phyloP scores from a whole-genome alignment of 176 grass and related monocot genomes.

The Puya raimondii region DNA sequence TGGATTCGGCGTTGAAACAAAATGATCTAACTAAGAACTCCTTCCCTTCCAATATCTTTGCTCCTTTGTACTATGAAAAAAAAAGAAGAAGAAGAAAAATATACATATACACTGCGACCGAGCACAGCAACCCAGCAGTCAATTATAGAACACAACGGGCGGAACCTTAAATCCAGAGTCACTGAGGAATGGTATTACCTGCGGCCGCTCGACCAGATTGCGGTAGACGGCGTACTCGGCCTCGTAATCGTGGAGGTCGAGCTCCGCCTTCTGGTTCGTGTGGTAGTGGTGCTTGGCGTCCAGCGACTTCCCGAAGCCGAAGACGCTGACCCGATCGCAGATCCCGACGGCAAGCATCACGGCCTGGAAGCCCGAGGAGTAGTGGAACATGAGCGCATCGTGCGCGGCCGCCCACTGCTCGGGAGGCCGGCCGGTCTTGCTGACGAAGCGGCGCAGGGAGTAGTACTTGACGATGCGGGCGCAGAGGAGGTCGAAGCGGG shows the following conservation, averaged over 20 bases:
- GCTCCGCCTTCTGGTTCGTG: constrained; percentile 77
- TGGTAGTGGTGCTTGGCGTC: constrained; percentile 94
- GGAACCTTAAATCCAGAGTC: constrained; percentile 51
- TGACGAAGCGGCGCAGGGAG: constrained; percentile 63
- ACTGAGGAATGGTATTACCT: constrained; percentile 80
- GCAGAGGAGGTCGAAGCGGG: constrained; percentile 73
- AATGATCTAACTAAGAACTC: background rate
- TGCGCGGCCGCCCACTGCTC: constrained; percentile 54
- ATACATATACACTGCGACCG: background rate
- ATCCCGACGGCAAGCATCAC: constrained; percentile 80
- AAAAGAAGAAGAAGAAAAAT: background rate
- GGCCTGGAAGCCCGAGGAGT: constrained; percentile 92
- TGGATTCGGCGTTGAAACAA: background rate
- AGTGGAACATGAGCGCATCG: constrained; percentile 64
- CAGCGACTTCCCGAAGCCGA: constrained; percentile 65
- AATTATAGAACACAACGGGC: constrained; percentile 69
- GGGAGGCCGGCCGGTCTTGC: constrained; percentile 34
- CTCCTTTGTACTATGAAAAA: no score
- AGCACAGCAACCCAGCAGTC: constrained; percentile 14
- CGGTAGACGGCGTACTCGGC: constrained; percentile 86
- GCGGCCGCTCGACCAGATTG: constrained; percentile 45
- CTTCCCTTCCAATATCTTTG: background rate
- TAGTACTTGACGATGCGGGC: constrained; percentile 85
- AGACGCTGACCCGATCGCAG: constrained; percentile 70
- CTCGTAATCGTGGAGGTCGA: constrained; percentile 91